Evolutionary conservation across 2,329 filamentous ascomycete species (phyloP), one percentile per base, ranked within the genome.

Genomic region (Fusarium coffeatum): DNA sequence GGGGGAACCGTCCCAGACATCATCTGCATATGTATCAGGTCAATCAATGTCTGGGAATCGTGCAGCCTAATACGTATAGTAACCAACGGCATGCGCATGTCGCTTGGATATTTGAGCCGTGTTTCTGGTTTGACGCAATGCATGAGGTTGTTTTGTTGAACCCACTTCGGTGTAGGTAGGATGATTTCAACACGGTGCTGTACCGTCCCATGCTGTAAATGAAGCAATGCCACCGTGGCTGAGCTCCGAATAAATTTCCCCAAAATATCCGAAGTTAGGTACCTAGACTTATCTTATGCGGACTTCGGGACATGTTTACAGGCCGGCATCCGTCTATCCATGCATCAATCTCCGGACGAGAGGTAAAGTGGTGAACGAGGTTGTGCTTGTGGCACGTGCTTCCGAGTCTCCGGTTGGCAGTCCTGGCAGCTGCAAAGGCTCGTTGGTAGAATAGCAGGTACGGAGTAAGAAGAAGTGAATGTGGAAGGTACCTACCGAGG

Each of bases 121-220:
- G 59, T 64, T 50, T 46, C 59, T 64, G 40, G 37, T 27, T 57
- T 57, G 59, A 41, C 56, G 25, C 30, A 49, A 43, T 64, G 42
- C 37, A 49, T 40, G n/a, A 43, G 41, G 37, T 27, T 37, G 55
- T 23, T 48, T 28, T 37, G 49, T 57, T 32, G 61, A 57, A 48
- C 49, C 61, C 61, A 64, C 61, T 55, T 64, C 37, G 59, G 61
- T 57, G 43, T 56, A 42, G 56, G 53, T 28, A 59, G 18, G 43
- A 47, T 22, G 11, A 28, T 15, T 22, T 22, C 45, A 28, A 8
- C 15, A 47, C 12, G 15, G 20, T 11, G 34, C 20, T 49, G 47
- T 11, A 23, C 23, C 34, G 48, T 50, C 22, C 23, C 34, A 32
- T 50, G n/a, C 27, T 16, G 57, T 63, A 37, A 28, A 63, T 47